phyloP scores from a whole-genome alignment of 139 green algal genomes.

The Chlorella sp. region DNA sequence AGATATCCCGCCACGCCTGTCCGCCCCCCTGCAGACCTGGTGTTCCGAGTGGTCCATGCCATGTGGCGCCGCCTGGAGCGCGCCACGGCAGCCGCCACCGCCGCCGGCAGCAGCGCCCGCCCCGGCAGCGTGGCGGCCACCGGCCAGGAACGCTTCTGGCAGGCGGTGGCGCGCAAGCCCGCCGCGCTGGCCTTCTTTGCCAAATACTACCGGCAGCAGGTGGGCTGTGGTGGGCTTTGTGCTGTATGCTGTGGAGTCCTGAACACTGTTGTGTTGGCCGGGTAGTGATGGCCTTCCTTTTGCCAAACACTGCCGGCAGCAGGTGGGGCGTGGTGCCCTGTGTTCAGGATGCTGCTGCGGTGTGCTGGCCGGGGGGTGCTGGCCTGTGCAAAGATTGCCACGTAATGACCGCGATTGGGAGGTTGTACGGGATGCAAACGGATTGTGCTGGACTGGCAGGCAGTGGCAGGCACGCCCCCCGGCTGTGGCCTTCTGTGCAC shows the following conservation, averaged over 20 bases:
- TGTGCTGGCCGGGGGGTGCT: no score
- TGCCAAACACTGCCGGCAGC: slow-evolving; percentile 6
- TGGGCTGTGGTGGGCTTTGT: no score
- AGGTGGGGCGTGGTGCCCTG: slow-evolving; percentile 15
- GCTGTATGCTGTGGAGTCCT: no score
- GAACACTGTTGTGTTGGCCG: no score
- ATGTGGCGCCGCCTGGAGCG: slow-evolving; percentile 36
- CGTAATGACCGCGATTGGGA: no score
- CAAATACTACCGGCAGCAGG: slow-evolving; percentile 28
- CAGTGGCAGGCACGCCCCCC: slow-evolving; percentile 22
- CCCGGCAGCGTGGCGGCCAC: slow-evolving; percentile 9
- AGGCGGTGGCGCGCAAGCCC: slow-evolving; percentile 24
- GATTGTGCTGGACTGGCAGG: no score
- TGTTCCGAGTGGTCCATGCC: slow-evolving; percentile 42
- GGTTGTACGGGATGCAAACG: no score
- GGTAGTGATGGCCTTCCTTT: slow-evolving; percentile 32
- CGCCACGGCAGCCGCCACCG: not conserved
- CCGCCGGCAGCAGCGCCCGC: not conserved
- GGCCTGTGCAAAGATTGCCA: no score
- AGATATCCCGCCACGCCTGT: no score
- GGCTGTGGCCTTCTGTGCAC: slow-evolving; percentile 31
- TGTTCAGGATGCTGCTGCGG: no score
- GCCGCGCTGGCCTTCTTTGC: slow-evolving; percentile 35
- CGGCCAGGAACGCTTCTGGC: slow-evolving; percentile 40
- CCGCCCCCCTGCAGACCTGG: slow-evolving; percentile 37